Percentiles rank a stretch among this genome's conserved stretches.
Conservation (phyloP, 1,284 basidiomycete species). For the Puccinia hordei region DNA sequence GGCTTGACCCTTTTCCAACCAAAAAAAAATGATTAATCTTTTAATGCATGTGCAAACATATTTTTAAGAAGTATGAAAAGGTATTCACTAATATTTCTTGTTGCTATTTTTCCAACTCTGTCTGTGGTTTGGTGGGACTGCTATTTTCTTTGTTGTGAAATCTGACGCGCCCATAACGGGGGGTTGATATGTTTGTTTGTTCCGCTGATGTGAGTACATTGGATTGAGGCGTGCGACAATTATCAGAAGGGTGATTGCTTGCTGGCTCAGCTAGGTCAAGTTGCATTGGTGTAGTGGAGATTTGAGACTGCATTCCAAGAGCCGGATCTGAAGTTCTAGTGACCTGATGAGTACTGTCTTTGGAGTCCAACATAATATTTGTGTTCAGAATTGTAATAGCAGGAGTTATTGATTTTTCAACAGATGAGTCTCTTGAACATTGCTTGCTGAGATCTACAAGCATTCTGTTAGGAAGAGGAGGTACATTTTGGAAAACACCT, state of each 20-base stretch:
- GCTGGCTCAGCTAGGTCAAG: neutral
- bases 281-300: neutral
- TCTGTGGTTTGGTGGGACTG: neutral
- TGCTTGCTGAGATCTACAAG: no score
- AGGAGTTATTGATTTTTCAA: neutral
- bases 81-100: neutral
- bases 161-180: neutral
- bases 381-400: neutral
- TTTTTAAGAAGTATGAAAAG: neutral
- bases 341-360: neutral
- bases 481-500: no score
- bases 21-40: no score
- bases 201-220: neutral
- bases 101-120: neutral
- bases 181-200: neutral
- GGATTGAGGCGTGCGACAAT: neutral
- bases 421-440: neutral
- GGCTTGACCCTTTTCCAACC: no score
- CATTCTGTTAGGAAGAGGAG: no score
- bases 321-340: no score
- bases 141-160: neutral
- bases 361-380: neutral
- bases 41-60: no score
- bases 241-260: neutral
- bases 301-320: neutral